phyloP scores from a whole-genome alignment of 768 basidiomycete genomes.

The Ephemerocybe angulata region DNA sequence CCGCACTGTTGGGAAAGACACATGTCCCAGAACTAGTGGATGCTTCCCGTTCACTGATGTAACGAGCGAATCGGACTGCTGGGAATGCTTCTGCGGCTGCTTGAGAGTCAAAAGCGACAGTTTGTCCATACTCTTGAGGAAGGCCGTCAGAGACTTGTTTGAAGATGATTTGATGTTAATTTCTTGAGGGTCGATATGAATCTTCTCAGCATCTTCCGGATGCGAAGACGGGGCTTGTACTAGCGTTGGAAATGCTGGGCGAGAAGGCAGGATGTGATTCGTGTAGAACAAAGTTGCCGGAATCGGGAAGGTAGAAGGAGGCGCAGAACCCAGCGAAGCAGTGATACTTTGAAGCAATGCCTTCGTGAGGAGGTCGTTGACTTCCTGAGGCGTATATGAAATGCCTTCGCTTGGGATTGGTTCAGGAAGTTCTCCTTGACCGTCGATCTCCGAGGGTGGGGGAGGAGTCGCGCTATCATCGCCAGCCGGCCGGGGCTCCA shows the following conservation, averaged over 20 bases:
- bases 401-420: slow-evolving; percentile 7
- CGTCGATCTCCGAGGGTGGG: slow-evolving; percentile 9
- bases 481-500: slow-evolving; percentile 10
- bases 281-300: slow-evolving; percentile 74
- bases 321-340: slow-evolving; percentile 43
- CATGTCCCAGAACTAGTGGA: slow-evolving; percentile 51
- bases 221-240: slow-evolving; percentile 27
- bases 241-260: slow-evolving; percentile 62
- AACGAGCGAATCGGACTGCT: slow-evolving; percentile 52
- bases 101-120: slow-evolving; percentile 70
- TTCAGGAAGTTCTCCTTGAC: slow-evolving; percentile 1
- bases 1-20: slow-evolving; percentile 53
- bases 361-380: slow-evolving; percentile 52
- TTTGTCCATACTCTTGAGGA: slow-evolving; percentile 78
- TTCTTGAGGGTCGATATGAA: slow-evolving; percentile 34
- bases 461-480: slow-evolving; percentile 4
- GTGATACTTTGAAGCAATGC: slow-evolving; percentile 67
- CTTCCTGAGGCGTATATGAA: slow-evolving; percentile 40
- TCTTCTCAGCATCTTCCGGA: slow-evolving; percentile 23
- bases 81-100: slow-evolving; percentile 45
- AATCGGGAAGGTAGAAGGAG: slow-evolving; percentile 64
- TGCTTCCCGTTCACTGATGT: slow-evolving; percentile 55
- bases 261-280: slow-evolving; percentile 69
- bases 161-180: slow-evolving; percentile 77
- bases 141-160: slow-evolving; percentile 76